Conservation (phyloP, 1,139 yeast genomes). For the Saccharomyces hybrid region DNA sequence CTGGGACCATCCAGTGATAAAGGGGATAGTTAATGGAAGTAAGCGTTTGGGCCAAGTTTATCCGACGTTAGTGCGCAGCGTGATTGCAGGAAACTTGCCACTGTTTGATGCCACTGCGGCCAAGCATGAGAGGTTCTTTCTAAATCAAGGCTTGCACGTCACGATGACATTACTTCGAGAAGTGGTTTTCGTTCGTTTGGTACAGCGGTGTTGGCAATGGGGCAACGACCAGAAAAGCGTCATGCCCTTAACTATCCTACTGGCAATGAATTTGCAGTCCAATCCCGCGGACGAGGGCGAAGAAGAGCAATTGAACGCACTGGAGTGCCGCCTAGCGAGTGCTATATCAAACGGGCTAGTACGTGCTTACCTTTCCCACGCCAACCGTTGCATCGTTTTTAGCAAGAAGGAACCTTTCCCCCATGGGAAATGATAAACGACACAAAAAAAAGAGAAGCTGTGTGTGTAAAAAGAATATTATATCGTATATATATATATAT, state of each 20-base stretch:
- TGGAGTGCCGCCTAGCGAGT: slow-evolving; percentile 67
- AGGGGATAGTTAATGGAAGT: background rate
- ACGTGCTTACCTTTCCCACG: slow-evolving; percentile 80
- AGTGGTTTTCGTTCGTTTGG: slow-evolving; percentile 45
- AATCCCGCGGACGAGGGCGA: background rate
- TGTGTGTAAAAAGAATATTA: background rate
- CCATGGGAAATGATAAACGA: background rate
- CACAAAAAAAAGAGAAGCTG: background rate
- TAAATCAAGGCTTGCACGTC: slow-evolving; percentile 56
- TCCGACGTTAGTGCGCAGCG: background rate
- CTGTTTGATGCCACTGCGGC: slow-evolving; percentile 42
- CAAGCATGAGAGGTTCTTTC: slow-evolving; percentile 43
- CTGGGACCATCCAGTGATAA: slow-evolving; percentile 6
- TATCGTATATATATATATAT: background rate
- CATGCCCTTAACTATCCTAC: slow-evolving; percentile 15
- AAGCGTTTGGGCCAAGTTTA: background rate
- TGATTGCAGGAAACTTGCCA: slow-evolving; percentile 45
- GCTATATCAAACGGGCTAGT: slow-evolving; percentile 55
- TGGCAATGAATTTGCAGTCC: slow-evolving; percentile 5
- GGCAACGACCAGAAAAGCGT: slow-evolving; percentile 12
- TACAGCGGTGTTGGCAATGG: slow-evolving; percentile 40
- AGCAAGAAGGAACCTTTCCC: slow-evolving; percentile 76
- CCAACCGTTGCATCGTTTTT: slow-evolving; percentile 63
- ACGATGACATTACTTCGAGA: slow-evolving; percentile 49
- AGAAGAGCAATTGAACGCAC: slow-evolving; percentile 38